These are phyloP conservation scores for Colletotrichum plurivorum DNA, from an alignment of 2,329 filamentous ascomycete species.

Conservation along the genomic window DNA sequence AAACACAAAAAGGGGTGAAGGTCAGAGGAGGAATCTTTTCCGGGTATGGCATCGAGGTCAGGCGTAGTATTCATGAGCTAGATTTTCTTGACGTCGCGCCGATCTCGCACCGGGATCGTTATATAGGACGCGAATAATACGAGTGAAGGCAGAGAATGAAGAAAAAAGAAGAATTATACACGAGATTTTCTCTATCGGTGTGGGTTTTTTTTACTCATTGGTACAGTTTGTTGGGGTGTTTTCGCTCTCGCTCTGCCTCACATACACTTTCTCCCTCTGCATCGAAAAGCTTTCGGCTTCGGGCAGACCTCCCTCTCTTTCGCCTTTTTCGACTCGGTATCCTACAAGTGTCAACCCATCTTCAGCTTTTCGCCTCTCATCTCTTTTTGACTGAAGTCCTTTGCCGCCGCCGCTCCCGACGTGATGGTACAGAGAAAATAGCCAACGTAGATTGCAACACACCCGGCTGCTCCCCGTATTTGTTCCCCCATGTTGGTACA, in stretches of 20 bases:
- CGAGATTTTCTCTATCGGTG: background rate
- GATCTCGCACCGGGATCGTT: too few species aligned
- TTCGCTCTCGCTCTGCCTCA: too few species aligned
- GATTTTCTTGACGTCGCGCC: too few species aligned
- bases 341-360: constrained; percentile 16
- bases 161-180: constrained; percentile 25
- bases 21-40: background rate
- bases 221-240: constrained; percentile 29
- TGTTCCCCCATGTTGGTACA: constrained; percentile 30
- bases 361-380: too few species aligned
- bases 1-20: background rate
- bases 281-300: background rate
- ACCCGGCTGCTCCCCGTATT: background rate
- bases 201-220: constrained; percentile 16
- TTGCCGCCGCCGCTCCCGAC: background rate
- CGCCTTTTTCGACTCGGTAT: constrained; percentile 12
- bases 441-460: background rate
- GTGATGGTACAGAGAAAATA: constrained; percentile 31
- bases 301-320: background rate
- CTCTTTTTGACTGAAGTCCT: background rate
- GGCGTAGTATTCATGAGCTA: background rate
- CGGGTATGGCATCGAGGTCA: too few species aligned
- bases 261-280: background rate
- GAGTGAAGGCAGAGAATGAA: background rate
- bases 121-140: too few species aligned